Conservation (phyloP, 108 stramenopile species). For the Schizochytrium sp. region DNA sequence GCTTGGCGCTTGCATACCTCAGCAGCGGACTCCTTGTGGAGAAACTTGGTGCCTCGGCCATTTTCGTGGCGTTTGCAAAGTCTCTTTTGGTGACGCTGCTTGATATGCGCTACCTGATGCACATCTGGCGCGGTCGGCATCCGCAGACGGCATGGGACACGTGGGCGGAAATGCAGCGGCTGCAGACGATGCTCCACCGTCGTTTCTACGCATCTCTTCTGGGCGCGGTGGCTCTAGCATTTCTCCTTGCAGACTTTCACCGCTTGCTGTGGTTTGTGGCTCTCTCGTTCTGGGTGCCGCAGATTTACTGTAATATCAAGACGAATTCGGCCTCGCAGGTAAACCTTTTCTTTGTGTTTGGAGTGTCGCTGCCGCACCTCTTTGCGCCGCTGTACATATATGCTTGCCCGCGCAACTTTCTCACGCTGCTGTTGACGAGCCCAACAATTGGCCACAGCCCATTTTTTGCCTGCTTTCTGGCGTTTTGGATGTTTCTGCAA, state of each 20-base stretch:
- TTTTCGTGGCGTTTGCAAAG: conserved; percentile 82
- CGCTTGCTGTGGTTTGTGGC: conserved; percentile 53
- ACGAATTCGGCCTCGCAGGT: conserved; percentile 70
- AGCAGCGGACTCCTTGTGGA: conserved; percentile 71
- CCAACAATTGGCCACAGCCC: conserved; percentile 50
- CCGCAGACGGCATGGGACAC: conserved; percentile 53
- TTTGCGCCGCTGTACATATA: conserved; percentile 84
- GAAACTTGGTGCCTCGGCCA: conserved; percentile 71
- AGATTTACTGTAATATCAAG: conserved; percentile 72
- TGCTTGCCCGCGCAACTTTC: conserved; percentile 69
- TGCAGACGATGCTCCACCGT: conserved; percentile 69
- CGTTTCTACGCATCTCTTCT: conserved; percentile 77
- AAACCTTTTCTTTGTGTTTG: conserved; percentile 69
- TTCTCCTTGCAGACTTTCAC: conserved; percentile 49
- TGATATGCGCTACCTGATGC: conserved; percentile 85
- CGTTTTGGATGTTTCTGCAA: conserved; percentile 75
- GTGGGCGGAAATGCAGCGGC: conserved; percentile 46
- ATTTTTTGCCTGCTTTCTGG: conserved; percentile 48
- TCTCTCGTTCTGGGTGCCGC: conserved; percentile 93
- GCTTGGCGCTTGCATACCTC: conserved; percentile 74
- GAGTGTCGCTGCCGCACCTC: conserved; percentile 70
- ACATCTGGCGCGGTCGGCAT: conserved; percentile 71
- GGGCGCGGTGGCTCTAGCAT: conserved; percentile 56
- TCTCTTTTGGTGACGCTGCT: conserved; percentile 83
- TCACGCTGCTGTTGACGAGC: conserved; percentile 59